A percentile compares a stretch with the other conserved stretches of the same genome.
These are phyloP conservation scores for Ustilago vetiveriae DNA, from an alignment of 1,284 basidiomycete species.

Conservation along the genomic window DNA sequence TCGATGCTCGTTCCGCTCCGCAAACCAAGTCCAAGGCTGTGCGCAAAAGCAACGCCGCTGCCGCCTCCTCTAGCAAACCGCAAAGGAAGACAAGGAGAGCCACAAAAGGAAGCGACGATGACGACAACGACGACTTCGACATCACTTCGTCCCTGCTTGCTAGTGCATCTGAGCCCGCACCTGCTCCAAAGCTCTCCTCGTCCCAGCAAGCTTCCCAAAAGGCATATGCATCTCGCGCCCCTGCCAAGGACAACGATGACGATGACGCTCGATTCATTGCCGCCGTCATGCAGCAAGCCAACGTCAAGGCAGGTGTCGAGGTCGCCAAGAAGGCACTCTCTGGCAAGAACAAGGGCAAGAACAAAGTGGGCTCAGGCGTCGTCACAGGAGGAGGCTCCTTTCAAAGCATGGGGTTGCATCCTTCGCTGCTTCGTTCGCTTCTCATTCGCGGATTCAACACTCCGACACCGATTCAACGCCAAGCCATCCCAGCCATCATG, in stretches of 20 bases:
- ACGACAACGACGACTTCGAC: slow-evolving; percentile 37
- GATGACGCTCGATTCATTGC: slow-evolving; percentile 64
- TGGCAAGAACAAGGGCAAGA: slow-evolving; percentile 55
- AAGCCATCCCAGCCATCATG: slow-evolving; percentile 86
- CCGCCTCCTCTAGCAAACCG: slow-evolving; percentile 31
- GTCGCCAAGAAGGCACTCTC: slow-evolving; percentile 56
- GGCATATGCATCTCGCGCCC: slow-evolving; percentile 11
- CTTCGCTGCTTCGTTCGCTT: slow-evolving; percentile 82
- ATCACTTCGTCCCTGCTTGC: slow-evolving; percentile 37
- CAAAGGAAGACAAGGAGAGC: slow-evolving; percentile 7
- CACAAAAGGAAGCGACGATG: slow-evolving; percentile 10
- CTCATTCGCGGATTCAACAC: slow-evolving; percentile 92
- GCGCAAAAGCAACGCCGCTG: slow-evolving; percentile 14
- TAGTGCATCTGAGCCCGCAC: slow-evolving; percentile 6
- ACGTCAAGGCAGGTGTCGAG: slow-evolving; percentile 61
- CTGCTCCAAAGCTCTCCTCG: slow-evolving; percentile 4
- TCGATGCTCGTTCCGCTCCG: slow-evolving; percentile 7
- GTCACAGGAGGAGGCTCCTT: slow-evolving; percentile 64
- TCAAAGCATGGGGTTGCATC: slow-evolving; percentile 73
- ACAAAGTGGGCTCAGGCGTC: slow-evolving; percentile 54
- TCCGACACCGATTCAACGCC: slow-evolving; percentile 95
- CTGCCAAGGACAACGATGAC: slow-evolving; percentile 42
- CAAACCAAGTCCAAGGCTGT: slow-evolving; percentile 16
- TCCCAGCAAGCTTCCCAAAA: slow-evolving; percentile 13
- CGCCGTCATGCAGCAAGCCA: slow-evolving; percentile 60